These are phyloP conservation scores for Arthrobotrys iridis DNA, from an alignment of 2,329 filamentous ascomycete genomes.

Conservation along the genomic window DNA sequence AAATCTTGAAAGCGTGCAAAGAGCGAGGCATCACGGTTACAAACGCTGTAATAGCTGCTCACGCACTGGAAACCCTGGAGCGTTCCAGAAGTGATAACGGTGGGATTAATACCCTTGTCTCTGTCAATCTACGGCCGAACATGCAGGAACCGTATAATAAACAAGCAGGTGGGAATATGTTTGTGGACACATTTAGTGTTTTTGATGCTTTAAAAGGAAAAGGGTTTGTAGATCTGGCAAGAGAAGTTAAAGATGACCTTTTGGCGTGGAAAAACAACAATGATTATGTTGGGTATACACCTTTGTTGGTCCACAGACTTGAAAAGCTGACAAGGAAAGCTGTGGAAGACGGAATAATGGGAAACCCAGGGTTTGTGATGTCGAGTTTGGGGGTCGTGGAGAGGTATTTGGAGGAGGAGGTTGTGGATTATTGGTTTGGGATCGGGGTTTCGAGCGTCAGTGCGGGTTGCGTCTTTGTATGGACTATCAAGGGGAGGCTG, in stretches of 20 bases:
- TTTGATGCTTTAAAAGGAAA: neutral
- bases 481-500: neutral
- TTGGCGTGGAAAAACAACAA: neutral
- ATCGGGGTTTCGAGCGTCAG: neutral
- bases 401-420: constrained; percentile 8
- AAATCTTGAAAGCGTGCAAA: constrained; percentile 4
- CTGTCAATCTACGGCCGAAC: neutral
- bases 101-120: neutral
- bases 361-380: neutral
- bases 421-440: constrained; percentile 25
- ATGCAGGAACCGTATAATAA: neutral
- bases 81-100: neutral
- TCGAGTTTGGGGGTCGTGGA: constrained; percentile 9
- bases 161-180: neutral
- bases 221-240: neutral
- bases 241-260: constrained; percentile 1
- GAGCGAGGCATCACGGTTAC: constrained; percentile 1
- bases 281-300: neutral
- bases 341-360: neutral
- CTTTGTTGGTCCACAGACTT: neutral
- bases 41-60: neutral
- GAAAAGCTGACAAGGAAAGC: neutral
- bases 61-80: neutral
- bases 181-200: neutral
- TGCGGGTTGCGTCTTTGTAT: neutral